phyloP scores from a whole-genome alignment of 2,329 filamentous ascomycete species.

The Diaporthe australafricana region DNA sequence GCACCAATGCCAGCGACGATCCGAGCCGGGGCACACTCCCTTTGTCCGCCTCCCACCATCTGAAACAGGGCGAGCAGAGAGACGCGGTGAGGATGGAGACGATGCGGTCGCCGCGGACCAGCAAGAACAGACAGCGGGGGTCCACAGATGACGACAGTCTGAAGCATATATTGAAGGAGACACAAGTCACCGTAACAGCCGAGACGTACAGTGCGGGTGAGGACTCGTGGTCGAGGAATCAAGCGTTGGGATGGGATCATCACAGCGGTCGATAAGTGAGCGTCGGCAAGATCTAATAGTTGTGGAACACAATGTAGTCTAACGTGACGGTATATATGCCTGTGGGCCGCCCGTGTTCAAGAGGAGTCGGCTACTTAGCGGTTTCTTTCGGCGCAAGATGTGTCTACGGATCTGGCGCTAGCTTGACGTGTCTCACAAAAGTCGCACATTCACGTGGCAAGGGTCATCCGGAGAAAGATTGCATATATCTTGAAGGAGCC shows the following conservation, averaged over 20 bases:
- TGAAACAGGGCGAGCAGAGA: not conserved
- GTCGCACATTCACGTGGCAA: too few relatives aligned
- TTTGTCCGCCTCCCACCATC: not conserved
- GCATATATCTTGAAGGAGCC: not conserved
- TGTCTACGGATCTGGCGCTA: too few relatives aligned
- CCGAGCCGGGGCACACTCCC: not conserved
- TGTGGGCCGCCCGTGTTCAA: not conserved
- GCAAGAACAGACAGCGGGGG: slow-evolving; percentile 26
- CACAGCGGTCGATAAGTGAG: not conserved
- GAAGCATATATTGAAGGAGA: slow-evolving; percentile 54
- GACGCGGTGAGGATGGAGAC: not conserved
- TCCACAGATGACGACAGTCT: slow-evolving; percentile 47
- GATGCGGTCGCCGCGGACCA: not conserved
- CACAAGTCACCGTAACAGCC: slow-evolving; percentile 42
- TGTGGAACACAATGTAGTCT: not conserved
- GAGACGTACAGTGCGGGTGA: slow-evolving; percentile 30
- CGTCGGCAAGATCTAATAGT: not conserved
- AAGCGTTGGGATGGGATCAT: slow-evolving; percentile 42
- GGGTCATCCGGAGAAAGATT: not conserved
- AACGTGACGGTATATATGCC: not conserved
- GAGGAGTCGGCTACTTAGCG: not conserved
- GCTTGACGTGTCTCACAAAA: not conserved
- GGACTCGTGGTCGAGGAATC: slow-evolving; percentile 41
- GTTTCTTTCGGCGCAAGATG: not conserved
- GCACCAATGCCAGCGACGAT: not conserved